Conservation (phyloP, 2,329 filamentous ascomycete species). For the Neodidymelliopsis sp. region DNA sequence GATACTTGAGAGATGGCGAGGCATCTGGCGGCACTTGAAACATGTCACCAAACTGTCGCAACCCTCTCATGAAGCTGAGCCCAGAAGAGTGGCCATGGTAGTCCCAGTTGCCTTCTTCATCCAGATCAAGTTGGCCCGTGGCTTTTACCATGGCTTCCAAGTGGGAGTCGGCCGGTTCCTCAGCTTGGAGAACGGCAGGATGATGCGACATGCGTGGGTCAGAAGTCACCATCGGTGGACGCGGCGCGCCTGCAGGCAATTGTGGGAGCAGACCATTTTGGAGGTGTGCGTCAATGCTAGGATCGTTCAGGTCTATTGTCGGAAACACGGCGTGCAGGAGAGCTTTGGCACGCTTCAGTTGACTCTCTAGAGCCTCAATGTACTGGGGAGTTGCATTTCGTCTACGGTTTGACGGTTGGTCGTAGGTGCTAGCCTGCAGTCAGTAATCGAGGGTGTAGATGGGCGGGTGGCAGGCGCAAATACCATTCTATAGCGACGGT, state of each 20-base stretch:
- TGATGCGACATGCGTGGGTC: conserved; percentile 32
- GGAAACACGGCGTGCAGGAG: conserved; percentile 82
- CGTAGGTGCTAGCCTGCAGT: conserved; percentile 68
- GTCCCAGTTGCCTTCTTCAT: conserved; percentile 91
- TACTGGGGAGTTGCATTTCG: conserved; percentile 93
- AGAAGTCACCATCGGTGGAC: conserved; percentile 30
- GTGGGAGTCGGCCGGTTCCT: conserved; percentile 64
- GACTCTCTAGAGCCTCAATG: conserved; percentile 85
- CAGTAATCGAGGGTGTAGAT: conserved; percentile 6
- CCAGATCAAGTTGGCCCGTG: conserved; percentile 87
- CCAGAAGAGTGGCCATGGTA: conserved; percentile 95
- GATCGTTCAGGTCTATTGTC: conserved; percentile 84
- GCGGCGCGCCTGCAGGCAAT: conserved; percentile 35
- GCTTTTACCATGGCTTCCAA: conserved; percentile 95
- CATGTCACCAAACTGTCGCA: conserved; percentile 85
- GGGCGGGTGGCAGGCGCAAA: background rate
- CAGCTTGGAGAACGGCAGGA: conserved; percentile 28
- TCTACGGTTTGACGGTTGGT: conserved; percentile 90
- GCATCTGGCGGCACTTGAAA: conserved; percentile 69
- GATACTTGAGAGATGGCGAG: conserved; percentile 64
- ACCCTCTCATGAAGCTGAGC: conserved; percentile 82
- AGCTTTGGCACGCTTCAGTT: conserved; percentile 82
- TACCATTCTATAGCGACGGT: conserved; percentile 12
- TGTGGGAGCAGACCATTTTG: conserved; percentile 68
- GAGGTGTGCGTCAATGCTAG: conserved; percentile 78